A percentile compares a stretch with the other conserved stretches of the same genome.
Conservation (phyloP, 768 basidiomycete genomes). For the Phanerodontia chrysosporium region DNA sequence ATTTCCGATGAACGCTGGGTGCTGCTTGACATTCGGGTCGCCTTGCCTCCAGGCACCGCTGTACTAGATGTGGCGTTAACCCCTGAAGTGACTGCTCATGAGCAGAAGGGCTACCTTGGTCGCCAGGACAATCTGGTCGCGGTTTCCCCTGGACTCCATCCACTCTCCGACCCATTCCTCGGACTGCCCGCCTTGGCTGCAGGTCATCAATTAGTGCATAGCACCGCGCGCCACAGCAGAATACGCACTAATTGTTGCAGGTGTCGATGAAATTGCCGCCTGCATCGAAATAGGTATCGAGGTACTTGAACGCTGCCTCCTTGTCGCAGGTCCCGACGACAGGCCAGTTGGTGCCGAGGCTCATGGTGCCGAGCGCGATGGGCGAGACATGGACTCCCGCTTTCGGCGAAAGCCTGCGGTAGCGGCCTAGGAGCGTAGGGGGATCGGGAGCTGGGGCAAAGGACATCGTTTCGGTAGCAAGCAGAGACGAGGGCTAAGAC, state of each 20-base stretch:
- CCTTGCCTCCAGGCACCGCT: constrained; percentile 7
- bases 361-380: constrained; percentile 35
- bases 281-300: constrained; percentile 33
- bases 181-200: constrained; percentile 24
- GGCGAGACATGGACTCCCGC: constrained; percentile 36
- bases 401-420: constrained; percentile 29
- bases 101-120: constrained; percentile 18
- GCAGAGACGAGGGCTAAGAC: background rate
- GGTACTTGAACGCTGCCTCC: constrained; percentile 32
- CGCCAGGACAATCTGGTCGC: constrained; percentile 35
- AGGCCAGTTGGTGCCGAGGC: constrained; percentile 35
- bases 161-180: constrained; percentile 38
- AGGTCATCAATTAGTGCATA: constrained; percentile 30
- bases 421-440: constrained; percentile 19
- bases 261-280: constrained; percentile 26
- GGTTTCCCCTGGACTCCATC: constrained; percentile 30
- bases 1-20: constrained; percentile 36
- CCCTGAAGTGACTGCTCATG: background rate
- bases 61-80: constrained; percentile 5
- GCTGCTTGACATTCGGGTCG: background rate
- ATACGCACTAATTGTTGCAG: constrained; percentile 28
- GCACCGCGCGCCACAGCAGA: constrained; percentile 33
- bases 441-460: constrained; percentile 3
- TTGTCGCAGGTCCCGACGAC: constrained; percentile 26
- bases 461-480: background rate